phyloP scores from a whole-genome alignment of 805 yeast species.

The Torulaspora franciscae region DNA sequence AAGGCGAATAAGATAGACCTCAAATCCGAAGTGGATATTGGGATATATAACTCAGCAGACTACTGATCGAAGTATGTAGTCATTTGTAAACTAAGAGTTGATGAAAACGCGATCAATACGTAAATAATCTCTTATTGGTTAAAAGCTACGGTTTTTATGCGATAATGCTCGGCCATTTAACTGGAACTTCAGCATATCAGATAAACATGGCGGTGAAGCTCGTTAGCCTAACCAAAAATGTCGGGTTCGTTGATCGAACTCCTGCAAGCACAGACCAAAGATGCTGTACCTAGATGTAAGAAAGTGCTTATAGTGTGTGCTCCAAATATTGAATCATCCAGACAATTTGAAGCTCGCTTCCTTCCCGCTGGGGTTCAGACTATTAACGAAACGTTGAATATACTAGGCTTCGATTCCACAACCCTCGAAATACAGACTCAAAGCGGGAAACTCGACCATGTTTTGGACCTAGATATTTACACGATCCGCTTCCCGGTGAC shows the following conservation, averaged over 20 bases:
- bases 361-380: conserved; percentile 7
- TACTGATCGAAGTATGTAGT: conserved; percentile 29
- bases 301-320: conserved; percentile 6
- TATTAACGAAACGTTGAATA: conserved; percentile 5
- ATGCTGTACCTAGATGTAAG: neutral
- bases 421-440: neutral
- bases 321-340: conserved; percentile 8
- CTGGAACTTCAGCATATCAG: no score
- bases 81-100: conserved; percentile 5
- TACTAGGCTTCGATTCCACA: conserved; percentile 4
- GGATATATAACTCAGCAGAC: conserved; percentile 56
- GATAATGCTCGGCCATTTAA: no score
- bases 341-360: conserved; percentile 9
- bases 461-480: conserved; percentile 3
- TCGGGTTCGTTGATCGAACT: conserved; percentile 5
- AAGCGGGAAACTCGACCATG: neutral
- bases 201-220: no score
- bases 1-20: conserved; percentile 54
- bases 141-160: no score
- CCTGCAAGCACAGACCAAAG: neutral
- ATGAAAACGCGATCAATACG: no score
- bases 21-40: conserved; percentile 74
- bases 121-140: no score
- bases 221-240: neutral
- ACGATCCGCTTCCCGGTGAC: conserved; percentile 6